Base-by-base conservation (phyloP, 148 eudicot genomes). In the Rhododendron vialii region DNA sequence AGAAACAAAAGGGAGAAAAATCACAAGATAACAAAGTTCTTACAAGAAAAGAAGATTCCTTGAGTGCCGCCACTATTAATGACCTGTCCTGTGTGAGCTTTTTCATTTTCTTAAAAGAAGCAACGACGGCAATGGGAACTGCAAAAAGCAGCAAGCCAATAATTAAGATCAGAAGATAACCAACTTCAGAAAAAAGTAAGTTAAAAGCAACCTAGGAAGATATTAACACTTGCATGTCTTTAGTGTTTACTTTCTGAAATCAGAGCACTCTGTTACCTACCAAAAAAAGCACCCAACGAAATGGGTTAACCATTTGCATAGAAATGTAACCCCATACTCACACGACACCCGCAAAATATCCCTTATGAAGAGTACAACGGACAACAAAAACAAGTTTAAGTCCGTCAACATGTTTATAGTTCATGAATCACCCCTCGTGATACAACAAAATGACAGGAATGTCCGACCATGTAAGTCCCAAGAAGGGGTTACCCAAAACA, bases 101-200 rank as follows among this genome's bases (percentile, higher is more conserved):
- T 92, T 92, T 95, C 94, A 94, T 87, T 89, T 92, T 94, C 88
- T 90, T 93, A 81, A 96, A 96, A 85, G 99, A 93, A 77, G 95
- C 93, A 88, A 96, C 90, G 81, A 95, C 88, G 3, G 92, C 88
- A 80, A 96, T 90, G 80, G 98, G 92, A 89, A 96, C 98, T 96
- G 98, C 98, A 94, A 84, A 81, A 84, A 87, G 83, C 82, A 88
- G n/a, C 20, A 74, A 57, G 82, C 43, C 28, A 43, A 78, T 17
- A 41, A 63, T 8, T 41, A 41, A 41, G 45, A 41, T 41, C 45
- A 41, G 30, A 78, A 24, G 53, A 78, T n/a, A n/a, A 45, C 81
- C 47, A n/a, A 45, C 55, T 11, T 78, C 17, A 43, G 35, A 47
- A 78, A 43, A 47, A 11, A 78, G 55, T 33, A 45, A 78, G 53